phyloP scores from a whole-genome alignment of 305 asterid genomes.

The Solanum aculeatissimum region DNA sequence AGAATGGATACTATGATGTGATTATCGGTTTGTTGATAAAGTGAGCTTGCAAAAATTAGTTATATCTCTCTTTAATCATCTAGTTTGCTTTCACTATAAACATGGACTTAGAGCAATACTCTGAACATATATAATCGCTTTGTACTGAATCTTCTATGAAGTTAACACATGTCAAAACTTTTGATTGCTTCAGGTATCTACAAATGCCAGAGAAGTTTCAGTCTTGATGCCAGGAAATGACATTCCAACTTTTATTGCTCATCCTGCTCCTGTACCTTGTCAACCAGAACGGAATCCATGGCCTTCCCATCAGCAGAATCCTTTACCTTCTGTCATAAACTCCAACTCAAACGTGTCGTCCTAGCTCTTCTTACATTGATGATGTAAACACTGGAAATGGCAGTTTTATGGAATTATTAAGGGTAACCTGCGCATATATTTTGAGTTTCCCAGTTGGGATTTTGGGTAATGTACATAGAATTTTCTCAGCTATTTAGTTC shows the following conservation, averaged over 20 bases:
- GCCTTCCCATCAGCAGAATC: conserved; percentile 41
- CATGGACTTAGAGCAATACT: background rate
- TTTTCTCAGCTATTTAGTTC: background rate
- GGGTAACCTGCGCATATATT: background rate
- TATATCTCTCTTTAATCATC: background rate
- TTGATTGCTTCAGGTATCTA: conserved; percentile 26
- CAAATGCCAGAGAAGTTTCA: conserved; percentile 54
- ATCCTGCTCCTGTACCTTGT: conserved; percentile 76
- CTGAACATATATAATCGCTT: background rate
- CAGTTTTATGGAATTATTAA: background rate
- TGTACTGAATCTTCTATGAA: background rate
- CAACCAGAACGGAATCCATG: conserved; percentile 52
- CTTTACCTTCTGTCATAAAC: background rate
- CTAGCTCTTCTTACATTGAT: background rate
- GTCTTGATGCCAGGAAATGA: conserved; percentile 81
- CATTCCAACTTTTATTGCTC: conserved; percentile 70
- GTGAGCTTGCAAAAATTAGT: background rate
- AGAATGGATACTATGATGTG: background rate
- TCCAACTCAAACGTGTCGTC: background rate
- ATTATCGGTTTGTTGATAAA: background rate
- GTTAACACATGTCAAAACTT: background rate
- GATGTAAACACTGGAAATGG: background rate
- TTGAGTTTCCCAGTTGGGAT: background rate
- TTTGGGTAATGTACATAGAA: background rate
- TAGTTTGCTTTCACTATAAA: background rate